These are phyloP conservation scores for Candida dubliniensis DNA, from an alignment of 1,139 yeast genomes.

Conservation along the genomic window DNA sequence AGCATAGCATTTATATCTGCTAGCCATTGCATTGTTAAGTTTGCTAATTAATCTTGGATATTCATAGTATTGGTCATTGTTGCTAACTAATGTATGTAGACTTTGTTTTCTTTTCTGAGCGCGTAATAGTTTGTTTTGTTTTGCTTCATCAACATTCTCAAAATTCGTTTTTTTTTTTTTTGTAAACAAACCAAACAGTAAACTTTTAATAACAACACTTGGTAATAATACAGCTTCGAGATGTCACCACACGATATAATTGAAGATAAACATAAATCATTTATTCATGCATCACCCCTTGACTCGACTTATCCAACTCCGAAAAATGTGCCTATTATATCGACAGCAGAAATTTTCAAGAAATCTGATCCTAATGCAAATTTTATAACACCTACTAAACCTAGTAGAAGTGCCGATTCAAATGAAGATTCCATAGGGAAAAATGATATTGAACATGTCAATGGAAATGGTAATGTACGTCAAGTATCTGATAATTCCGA, in stretches of 20 bases:
- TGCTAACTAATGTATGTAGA: too few species aligned
- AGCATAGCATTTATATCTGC: too few species aligned
- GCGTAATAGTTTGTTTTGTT: background rate
- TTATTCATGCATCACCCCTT: background rate
- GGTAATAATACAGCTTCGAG: background rate
- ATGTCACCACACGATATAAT: background rate
- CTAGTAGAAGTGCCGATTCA: background rate
- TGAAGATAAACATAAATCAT: background rate
- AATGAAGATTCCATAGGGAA: background rate
- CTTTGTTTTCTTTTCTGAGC: background rate
- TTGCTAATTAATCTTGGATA: too few species aligned
- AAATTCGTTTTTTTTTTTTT: background rate
- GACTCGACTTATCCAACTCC: background rate
- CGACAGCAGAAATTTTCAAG: background rate
- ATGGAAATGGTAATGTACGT: background rate
- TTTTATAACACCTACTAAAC: background rate
- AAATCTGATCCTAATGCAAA: background rate
- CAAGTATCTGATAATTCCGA: slow-evolving; percentile 4
- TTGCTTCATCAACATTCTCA: background rate
- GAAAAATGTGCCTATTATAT: background rate
- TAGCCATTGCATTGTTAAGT: too few species aligned
- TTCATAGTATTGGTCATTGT: too few species aligned
- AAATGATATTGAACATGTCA: background rate
- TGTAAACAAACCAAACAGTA: background rate
- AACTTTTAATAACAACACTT: background rate